Evolutionary conservation across 768 basidiomycete species (phyloP).

Genomic region (Mycena belliarum): DNA sequence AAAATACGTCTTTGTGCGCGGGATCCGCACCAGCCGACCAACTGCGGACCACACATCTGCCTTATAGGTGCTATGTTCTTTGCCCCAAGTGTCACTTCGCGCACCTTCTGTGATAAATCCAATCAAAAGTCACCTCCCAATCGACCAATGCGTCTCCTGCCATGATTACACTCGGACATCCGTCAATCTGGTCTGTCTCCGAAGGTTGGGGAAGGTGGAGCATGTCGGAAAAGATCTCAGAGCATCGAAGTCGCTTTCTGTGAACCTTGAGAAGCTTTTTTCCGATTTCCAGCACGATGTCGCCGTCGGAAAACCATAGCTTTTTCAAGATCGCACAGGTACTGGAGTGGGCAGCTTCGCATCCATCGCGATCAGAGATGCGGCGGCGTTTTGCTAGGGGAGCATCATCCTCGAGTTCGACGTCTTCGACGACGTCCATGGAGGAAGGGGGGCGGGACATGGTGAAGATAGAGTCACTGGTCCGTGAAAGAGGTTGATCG

Average conservation of each 20-base stretch:
- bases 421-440: constrained; percentile 6
- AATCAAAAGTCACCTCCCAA: constrained; percentile 31
- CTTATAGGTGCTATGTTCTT: too few relatives aligned
- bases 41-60: too few relatives aligned
- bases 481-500: not conserved
- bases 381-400: constrained; percentile 13
- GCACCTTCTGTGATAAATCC: constrained; percentile 37
- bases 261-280: constrained; percentile 30
- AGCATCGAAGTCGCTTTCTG: constrained; percentile 19
- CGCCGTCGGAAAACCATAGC: constrained; percentile 36
- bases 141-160: constrained; percentile 26
- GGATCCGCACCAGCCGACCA: not conserved
- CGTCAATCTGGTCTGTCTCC: constrained; percentile 31
- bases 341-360: not conserved
- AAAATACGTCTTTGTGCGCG: too few relatives aligned
- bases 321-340: not conserved
- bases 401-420: not conserved
- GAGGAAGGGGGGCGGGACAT: constrained; percentile 2
- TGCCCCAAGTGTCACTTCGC: too few relatives aligned
- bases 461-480: not conserved
- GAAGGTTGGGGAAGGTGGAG: constrained; percentile 35
- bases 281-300: constrained; percentile 34
- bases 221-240: constrained; percentile 37
- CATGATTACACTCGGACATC: constrained; percentile 31
- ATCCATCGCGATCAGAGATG: not conserved